phyloP scores from a whole-genome alignment of 495 filamentous ascomycete genomes.

The Podospora comata region DNA sequence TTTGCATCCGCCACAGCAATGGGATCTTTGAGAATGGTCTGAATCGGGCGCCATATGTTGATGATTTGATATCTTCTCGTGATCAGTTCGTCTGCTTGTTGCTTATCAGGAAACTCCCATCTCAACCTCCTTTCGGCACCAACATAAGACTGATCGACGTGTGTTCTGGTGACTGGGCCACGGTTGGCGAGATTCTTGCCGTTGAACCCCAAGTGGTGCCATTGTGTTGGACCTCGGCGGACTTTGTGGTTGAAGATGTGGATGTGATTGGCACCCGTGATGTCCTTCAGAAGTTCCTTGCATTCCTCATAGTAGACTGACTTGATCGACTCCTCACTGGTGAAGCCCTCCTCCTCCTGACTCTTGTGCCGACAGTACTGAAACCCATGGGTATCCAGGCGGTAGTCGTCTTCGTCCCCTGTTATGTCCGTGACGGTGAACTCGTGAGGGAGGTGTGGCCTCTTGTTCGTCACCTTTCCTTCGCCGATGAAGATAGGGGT shows the following conservation, averaged over 20 bases:
- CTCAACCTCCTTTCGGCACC: conserved; percentile 56
- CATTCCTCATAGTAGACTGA: conserved; percentile 61
- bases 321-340: conserved; percentile 58
- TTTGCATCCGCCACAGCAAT: conserved; percentile 58
- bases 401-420: conserved; percentile 36
- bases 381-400: conserved; percentile 41
- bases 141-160: conserved; percentile 68
- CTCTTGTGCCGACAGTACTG: conserved; percentile 35
- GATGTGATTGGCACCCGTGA: conserved; percentile 59
- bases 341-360: conserved; percentile 54
- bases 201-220: conserved; percentile 34
- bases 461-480: conserved; percentile 39
- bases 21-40: conserved; percentile 57
- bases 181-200: conserved; percentile 40
- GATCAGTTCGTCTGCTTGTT: conserved; percentile 48
- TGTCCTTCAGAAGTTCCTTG: conserved; percentile 56
- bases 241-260: conserved; percentile 75
- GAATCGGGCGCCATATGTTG: conserved; percentile 70
- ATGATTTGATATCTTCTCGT: conserved; percentile 66
- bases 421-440: conserved; percentile 41
- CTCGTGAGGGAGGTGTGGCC: conserved; percentile 40
- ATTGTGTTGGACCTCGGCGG: conserved; percentile 51
- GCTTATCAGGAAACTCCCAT: conserved; percentile 55
- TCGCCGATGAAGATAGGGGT: conserved; percentile 48
- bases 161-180: conserved; percentile 62